phyloP scores from a whole-genome alignment of 2,329 filamentous ascomycete genomes.

The Aspergillus sp. region DNA sequence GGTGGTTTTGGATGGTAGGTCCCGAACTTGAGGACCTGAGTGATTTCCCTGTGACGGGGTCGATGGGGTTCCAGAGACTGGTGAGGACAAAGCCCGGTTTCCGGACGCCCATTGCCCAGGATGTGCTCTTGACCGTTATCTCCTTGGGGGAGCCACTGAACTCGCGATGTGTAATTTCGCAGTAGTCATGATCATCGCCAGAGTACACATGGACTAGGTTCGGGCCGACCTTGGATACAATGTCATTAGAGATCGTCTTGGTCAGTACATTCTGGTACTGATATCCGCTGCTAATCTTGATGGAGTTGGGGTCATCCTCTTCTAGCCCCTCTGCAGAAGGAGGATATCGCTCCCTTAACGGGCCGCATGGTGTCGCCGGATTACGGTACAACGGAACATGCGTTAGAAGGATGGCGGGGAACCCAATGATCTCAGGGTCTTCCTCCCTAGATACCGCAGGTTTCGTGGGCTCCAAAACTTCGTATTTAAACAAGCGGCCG shows the following conservation, averaged over 20 bases:
- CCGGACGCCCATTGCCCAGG: slow-evolving; percentile 93
- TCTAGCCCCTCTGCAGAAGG: slow-evolving; percentile 62
- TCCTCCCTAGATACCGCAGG: slow-evolving; percentile 31
- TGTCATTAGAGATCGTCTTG: slow-evolving; percentile 69
- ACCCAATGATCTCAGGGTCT: slow-evolving; percentile 48
- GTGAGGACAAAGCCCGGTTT: slow-evolving; percentile 83
- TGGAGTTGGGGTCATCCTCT: slow-evolving; percentile 71
- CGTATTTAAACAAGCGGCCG: slow-evolving; percentile 58
- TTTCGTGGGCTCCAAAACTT: slow-evolving; percentile 58
- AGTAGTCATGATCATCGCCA: slow-evolving; percentile 97
- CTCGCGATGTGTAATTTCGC: slow-evolving; percentile 76
- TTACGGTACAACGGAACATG: slow-evolving; percentile 87
- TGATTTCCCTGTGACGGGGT: slow-evolving; percentile 47
- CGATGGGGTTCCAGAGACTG: slow-evolving; percentile 89
- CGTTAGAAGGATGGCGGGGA: slow-evolving; percentile 85
- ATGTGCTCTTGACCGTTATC: slow-evolving; percentile 93
- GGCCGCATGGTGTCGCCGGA: slow-evolving; percentile 82
- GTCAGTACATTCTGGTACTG: slow-evolving; percentile 96
- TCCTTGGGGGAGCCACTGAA: slow-evolving; percentile 66
- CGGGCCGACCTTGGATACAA: slow-evolving; percentile 71
- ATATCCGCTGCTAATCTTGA: slow-evolving; percentile 76
- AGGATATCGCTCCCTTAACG: slow-evolving; percentile 78
- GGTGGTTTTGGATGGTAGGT: slow-evolving; percentile 76
- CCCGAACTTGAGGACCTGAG: slow-evolving; percentile 20
- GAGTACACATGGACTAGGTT: slow-evolving; percentile 86